phyloP scores from a whole-genome alignment of 208 protist genomes.

The Trypanosomatidae sp. region DNA sequence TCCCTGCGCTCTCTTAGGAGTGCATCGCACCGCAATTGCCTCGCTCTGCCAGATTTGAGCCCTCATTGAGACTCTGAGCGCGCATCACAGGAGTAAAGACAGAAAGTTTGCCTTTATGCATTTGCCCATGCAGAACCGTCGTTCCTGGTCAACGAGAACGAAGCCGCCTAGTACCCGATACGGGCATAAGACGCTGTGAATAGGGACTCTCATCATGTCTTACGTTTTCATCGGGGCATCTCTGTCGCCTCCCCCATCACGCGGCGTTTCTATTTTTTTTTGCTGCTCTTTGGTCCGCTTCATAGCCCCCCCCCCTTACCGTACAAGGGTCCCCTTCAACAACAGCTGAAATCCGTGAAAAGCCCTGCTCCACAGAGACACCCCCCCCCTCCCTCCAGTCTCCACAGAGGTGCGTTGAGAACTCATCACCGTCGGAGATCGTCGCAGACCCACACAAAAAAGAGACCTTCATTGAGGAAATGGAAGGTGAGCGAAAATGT shows the following conservation, averaged over 20 bases:
- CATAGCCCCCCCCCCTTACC: not conserved
- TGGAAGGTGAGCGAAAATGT: not conserved
- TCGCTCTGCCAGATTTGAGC: not conserved
- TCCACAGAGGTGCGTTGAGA: not conserved
- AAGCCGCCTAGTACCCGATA: not conserved
- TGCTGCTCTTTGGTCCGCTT: not conserved
- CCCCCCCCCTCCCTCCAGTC: not conserved
- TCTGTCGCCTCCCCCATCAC: not conserved
- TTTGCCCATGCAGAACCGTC: not conserved
- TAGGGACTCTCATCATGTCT: not conserved
- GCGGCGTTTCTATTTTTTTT: not conserved
- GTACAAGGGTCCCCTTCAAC: not conserved
- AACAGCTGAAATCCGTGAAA: not conserved
- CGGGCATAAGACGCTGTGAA: too few relatives aligned
- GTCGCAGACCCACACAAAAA: not conserved
- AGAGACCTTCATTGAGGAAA: not conserved
- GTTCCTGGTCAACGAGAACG: not conserved
- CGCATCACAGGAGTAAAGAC: not conserved
- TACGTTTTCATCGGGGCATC: too few relatives aligned
- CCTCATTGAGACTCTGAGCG: not conserved
- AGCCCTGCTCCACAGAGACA: not conserved
- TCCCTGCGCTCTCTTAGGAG: too few relatives aligned
- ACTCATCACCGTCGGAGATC: not conserved
- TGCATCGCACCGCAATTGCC: not conserved
- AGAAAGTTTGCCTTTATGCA: not conserved